A percentile compares a stretch with the other conserved stretches of the same genome.
These are phyloP conservation scores for Colletotrichum shisoi DNA, from an alignment of 2,329 filamentous ascomycete genomes.

Conservation along the genomic window DNA sequence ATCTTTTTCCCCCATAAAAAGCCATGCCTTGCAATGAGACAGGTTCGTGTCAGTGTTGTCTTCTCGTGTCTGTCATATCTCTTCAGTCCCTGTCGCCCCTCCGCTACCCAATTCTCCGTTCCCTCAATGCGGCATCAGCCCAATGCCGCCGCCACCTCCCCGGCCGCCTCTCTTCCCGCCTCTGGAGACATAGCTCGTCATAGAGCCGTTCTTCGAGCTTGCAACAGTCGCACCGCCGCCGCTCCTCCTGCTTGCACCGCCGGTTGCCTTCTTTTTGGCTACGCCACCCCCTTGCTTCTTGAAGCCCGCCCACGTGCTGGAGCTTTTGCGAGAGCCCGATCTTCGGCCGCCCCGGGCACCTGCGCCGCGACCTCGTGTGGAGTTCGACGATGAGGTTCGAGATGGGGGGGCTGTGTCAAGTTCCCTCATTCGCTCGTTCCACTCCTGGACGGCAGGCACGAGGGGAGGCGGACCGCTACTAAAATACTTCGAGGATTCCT, in stretches of 20 bases:
- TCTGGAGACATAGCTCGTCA: slow-evolving; percentile 43
- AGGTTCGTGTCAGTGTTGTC: background rate
- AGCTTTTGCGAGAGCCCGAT: slow-evolving; percentile 27
- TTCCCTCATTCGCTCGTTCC: slow-evolving; percentile 45
- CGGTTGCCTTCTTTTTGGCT: slow-evolving; percentile 39
- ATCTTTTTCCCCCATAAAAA: background rate
- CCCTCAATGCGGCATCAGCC: slow-evolving; percentile 51
- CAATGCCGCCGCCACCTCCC: slow-evolving; percentile 46
- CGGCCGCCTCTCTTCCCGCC: slow-evolving; percentile 41
- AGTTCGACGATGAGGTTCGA: slow-evolving; percentile 30
- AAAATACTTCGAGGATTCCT: slow-evolving; percentile 61
- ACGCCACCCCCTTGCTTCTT: slow-evolving; percentile 38
- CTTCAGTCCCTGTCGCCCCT: background rate
- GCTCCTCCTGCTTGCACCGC: slow-evolving; percentile 30
- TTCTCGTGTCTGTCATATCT: background rate
- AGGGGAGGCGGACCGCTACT: slow-evolving; percentile 39
- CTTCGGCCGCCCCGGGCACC: slow-evolving; percentile 43
- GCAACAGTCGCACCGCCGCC: slow-evolving; percentile 28
- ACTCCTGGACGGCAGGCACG: slow-evolving; percentile 41
- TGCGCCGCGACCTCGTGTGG: slow-evolving; percentile 38
- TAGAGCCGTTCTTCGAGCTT: slow-evolving; percentile 23
- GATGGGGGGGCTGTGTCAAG: slow-evolving; percentile 43
- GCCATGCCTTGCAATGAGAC: slow-evolving; percentile 5
- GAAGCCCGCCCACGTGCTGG: slow-evolving; percentile 24
- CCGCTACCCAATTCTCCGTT: background rate